These are phyloP conservation scores for Penicillium sp. DNA, from an alignment of 2,329 filamentous ascomycete genomes.

Conservation along the genomic window DNA sequence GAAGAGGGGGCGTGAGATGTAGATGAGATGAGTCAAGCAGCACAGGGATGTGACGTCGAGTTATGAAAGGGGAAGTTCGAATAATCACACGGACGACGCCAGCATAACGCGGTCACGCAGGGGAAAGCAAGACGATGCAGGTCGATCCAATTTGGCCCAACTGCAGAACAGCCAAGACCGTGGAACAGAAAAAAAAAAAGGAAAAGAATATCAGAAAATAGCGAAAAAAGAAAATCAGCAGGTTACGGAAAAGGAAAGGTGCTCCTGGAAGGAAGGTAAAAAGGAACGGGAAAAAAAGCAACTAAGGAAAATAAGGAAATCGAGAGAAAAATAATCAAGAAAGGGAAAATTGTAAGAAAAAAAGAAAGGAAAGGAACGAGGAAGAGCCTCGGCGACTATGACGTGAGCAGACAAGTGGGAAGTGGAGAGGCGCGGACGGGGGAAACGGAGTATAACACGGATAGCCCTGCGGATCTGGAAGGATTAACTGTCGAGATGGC, in stretches of 20 bases:
- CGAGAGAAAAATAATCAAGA: conserved; percentile 18
- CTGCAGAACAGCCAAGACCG: conserved; percentile 10
- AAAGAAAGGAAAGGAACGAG: conserved; percentile 21
- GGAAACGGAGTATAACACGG: background rate
- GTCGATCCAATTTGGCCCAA: conserved; percentile 10
- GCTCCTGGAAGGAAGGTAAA: background rate
- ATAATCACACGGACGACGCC: conserved; percentile 26
- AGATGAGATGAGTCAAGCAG: conserved; percentile 30
- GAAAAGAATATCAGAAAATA: background rate
- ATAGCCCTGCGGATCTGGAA: background rate
- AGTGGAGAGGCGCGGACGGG: background rate
- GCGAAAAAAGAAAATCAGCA: background rate
- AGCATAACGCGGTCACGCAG: conserved; percentile 32
- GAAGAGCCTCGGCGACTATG: conserved; percentile 33
- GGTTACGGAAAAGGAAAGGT: conserved; percentile 9
- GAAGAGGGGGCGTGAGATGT: conserved; percentile 17
- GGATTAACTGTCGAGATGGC: too few species aligned
- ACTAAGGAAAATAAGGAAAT: conserved; percentile 17
- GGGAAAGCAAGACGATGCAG: conserved; percentile 21
- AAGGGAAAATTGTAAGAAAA: conserved; percentile 18
- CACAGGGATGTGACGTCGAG: conserved; percentile 30
- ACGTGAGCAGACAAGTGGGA: conserved; percentile 28
- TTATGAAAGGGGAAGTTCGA: conserved; percentile 22
- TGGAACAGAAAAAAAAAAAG: background rate
- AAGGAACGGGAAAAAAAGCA: conserved; percentile 6